Conservation (phyloP, 805 yeast species). For the Yarrowia sp. region DNA sequence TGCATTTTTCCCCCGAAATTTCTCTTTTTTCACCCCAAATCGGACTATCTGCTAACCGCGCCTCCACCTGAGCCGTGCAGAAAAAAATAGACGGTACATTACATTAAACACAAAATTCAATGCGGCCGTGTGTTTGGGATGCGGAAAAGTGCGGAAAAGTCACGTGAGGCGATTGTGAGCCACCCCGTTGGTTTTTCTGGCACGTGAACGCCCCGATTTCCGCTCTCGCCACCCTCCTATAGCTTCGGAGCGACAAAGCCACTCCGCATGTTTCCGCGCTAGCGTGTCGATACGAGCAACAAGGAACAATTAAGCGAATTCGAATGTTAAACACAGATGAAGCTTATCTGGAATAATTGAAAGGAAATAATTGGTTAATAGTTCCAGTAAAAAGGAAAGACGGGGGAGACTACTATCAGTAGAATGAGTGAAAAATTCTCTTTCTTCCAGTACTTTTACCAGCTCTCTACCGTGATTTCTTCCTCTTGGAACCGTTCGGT, state of each 20-base stretch:
- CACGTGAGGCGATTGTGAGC: conserved; percentile 2
- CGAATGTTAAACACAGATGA: neutral
- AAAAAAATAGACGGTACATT: neutral
- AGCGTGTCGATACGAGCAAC: conserved; percentile 9
- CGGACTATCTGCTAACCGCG: neutral
- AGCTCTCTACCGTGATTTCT: no score
- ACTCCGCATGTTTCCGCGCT: neutral
- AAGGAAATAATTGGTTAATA: neutral
- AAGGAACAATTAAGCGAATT: conserved; percentile 2
- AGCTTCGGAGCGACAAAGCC: neutral
- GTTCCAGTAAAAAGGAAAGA: no score
- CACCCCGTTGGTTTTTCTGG: neutral
- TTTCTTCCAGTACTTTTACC: no score
- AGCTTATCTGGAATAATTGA: neutral
- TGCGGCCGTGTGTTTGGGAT: neutral
- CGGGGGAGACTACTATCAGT: no score
- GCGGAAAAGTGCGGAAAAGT: conserved; percentile 3
- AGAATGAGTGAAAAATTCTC: no score
- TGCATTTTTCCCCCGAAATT: neutral
- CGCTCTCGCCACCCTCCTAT: neutral
- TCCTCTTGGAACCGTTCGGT: neutral
- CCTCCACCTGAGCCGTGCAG: conserved; percentile 14
- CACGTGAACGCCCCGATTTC: neutral
- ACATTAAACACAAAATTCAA: conserved; percentile 5
- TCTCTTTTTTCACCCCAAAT: neutral